phyloP scores from a whole-genome alignment of 176 grass and related monocot species.

The Melocanna baccifera region DNA sequence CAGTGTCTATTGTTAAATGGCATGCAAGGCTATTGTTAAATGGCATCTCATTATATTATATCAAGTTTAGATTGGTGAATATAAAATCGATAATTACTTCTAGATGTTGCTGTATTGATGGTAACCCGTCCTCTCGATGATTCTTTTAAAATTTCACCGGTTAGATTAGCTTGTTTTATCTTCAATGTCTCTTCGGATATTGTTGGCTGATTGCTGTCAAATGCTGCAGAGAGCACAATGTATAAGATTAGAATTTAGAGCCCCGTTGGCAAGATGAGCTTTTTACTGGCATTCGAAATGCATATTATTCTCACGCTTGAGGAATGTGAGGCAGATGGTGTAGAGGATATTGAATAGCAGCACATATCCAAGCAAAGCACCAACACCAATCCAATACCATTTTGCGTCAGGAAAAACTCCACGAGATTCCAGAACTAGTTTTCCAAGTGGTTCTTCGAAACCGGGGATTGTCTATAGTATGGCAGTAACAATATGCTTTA shows the following conservation, averaged over 20 bases:
- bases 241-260: conserved; percentile 9
- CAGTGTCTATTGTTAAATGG: conserved; percentile 20
- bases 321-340: conserved; percentile 62
- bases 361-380: conserved; percentile 62
- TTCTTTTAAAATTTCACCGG: conserved; percentile 50
- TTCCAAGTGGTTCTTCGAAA: conserved; percentile 42
- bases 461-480: conserved; percentile 1
- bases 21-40: neutral
- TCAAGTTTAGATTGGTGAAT: neutral
- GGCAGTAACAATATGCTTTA: conserved; percentile 28
- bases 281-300: neutral
- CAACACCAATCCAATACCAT: conserved; percentile 84
- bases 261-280: neutral
- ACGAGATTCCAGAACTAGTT: conserved; percentile 46
- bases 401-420: conserved; percentile 56
- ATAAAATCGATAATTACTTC: conserved; percentile 33
- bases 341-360: conserved; percentile 76
- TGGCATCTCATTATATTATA: neutral
- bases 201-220: conserved; percentile 51
- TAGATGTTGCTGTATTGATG: conserved; percentile 6
- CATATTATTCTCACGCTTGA: conserved; percentile 46
- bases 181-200: conserved; percentile 60
- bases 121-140: conserved; percentile 28
- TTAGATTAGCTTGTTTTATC: conserved; percentile 61
- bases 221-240: conserved; percentile 36